Percentiles rank a stretch among this genome's conserved stretches.
phyloP scores from a whole-genome alignment of 345 rosid genomes.

The Aquilaria yunnanensis region DNA sequence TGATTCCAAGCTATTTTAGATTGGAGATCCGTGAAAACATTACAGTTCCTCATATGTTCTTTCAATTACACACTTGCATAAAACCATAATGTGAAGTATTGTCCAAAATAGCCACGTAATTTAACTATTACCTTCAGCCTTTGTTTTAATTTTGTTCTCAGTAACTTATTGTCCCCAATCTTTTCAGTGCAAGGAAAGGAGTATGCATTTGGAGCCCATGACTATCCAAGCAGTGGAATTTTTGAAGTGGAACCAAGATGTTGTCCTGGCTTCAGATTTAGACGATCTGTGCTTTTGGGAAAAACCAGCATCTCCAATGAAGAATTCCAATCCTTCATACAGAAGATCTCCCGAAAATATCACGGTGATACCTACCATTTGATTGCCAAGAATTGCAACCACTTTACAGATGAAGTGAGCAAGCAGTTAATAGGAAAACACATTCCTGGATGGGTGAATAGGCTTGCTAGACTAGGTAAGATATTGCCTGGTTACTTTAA shows the following conservation, averaged over 20 bases:
- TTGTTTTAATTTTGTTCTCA: background rate
- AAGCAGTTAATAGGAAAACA: conserved; percentile 65
- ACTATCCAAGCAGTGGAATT: conserved; percentile 73
- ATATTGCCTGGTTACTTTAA: background rate
- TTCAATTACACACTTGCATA: too few species aligned
- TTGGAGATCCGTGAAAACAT: too few species aligned
- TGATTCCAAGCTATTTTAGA: too few species aligned
- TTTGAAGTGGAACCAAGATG: conserved; percentile 89
- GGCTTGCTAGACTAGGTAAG: conserved; percentile 85
- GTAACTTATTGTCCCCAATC: conserved; percentile 13
- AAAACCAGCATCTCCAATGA: conserved; percentile 56
- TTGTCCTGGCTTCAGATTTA: conserved; percentile 90
- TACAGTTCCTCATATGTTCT: too few species aligned
- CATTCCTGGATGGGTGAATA: conserved; percentile 94
- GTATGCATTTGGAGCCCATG: conserved; percentile 93
- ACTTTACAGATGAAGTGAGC: conserved; percentile 81
- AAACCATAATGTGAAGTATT: too few species aligned
- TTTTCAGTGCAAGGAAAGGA: conserved; percentile 62
- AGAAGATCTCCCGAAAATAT: conserved; percentile 59
- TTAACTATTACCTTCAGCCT: too few species aligned
- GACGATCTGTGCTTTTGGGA: conserved; percentile 75
- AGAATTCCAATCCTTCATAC: conserved; percentile 77
- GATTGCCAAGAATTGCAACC: conserved; percentile 98
- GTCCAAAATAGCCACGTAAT: too few species aligned
- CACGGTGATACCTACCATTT: conserved; percentile 89